Conservation (phyloP, 202 grass and related monocot genomes). For the Eragrostis tef region DNA sequence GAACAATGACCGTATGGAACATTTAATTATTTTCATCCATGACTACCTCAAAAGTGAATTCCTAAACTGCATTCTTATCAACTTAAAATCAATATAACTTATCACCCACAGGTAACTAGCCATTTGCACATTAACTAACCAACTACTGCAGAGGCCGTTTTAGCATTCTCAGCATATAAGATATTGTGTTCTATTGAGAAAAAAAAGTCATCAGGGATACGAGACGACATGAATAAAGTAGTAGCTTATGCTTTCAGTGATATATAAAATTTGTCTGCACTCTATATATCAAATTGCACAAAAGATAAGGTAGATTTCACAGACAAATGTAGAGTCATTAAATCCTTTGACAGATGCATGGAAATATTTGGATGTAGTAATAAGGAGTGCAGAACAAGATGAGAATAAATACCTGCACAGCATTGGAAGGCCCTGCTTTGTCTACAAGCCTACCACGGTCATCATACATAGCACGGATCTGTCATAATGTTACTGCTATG, state of each 20-base stretch:
- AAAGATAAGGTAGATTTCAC: conserved; percentile 22
- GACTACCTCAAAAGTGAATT: not conserved
- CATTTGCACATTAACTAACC: not conserved
- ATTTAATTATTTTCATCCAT: conserved; percentile 15
- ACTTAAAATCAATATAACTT: not conserved
- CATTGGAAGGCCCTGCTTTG: conserved; percentile 81
- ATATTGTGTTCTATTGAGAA: not conserved
- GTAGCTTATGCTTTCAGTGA: conserved; percentile 26
- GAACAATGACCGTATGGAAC: conserved; percentile 20
- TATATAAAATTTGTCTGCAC: not conserved
- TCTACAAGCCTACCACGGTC: conserved; percentile 77
- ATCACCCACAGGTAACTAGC: conserved; percentile 8
- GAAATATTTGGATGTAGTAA: conserved; percentile 21
- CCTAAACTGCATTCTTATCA: conserved; percentile 3
- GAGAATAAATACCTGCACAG: conserved; percentile 73
- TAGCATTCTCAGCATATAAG: not conserved
- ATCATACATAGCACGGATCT: conserved; percentile 99
- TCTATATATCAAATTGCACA: conserved; percentile 33
- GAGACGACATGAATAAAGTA: conserved; percentile 6
- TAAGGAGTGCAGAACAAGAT: not conserved
- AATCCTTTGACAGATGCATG: conserved; percentile 1
- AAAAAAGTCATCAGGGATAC: not conserved
- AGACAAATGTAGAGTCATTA: conserved; percentile 7
- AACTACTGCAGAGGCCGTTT: conserved; percentile 14
- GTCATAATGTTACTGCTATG: conserved; percentile 32